Percentiles rank a stretch among this genome's conserved stretches.
phyloP scores from a whole-genome alignment of 305 asterid genomes.

The Fraxinus floribunda region DNA sequence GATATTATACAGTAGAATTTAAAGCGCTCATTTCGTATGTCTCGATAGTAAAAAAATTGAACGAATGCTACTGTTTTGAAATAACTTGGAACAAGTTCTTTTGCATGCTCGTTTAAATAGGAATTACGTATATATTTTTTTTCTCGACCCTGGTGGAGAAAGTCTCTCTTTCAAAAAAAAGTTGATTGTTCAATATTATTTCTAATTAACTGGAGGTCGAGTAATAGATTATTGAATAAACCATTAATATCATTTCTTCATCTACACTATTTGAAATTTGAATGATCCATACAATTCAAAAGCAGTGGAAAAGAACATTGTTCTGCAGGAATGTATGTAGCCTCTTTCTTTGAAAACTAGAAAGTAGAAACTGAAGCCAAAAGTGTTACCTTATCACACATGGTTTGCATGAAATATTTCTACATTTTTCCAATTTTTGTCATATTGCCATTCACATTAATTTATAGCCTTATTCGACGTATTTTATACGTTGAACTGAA shows the following conservation, averaged over 20 bases:
- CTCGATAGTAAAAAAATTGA: too few species aligned
- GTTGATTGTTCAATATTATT: too few species aligned
- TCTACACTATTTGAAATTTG: not conserved
- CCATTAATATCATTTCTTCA: not conserved
- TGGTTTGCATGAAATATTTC: constrained; percentile 19
- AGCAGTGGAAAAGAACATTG: not conserved
- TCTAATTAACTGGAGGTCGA: not conserved
- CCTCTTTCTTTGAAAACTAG: constrained; percentile 1
- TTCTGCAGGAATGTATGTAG: constrained; percentile 13
- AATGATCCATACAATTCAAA: not conserved
- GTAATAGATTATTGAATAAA: not conserved
- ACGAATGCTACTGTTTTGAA: too few species aligned
- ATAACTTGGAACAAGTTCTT: too few species aligned
- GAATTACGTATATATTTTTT: not conserved
- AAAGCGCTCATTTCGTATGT: not conserved
- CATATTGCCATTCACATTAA: not conserved
- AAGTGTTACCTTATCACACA: constrained; percentile 18
- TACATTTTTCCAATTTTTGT: not conserved
- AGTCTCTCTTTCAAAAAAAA: too few species aligned
- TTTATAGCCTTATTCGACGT: not conserved
- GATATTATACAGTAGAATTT: not conserved
- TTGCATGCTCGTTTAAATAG: not conserved
- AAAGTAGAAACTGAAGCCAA: constrained; percentile 14
- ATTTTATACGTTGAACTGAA: not conserved
- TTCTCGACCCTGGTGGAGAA: not conserved